Base-by-base conservation (phyloP, 2,329 filamentous ascomycete genomes). In the Cordyceps cicadae region DNA sequence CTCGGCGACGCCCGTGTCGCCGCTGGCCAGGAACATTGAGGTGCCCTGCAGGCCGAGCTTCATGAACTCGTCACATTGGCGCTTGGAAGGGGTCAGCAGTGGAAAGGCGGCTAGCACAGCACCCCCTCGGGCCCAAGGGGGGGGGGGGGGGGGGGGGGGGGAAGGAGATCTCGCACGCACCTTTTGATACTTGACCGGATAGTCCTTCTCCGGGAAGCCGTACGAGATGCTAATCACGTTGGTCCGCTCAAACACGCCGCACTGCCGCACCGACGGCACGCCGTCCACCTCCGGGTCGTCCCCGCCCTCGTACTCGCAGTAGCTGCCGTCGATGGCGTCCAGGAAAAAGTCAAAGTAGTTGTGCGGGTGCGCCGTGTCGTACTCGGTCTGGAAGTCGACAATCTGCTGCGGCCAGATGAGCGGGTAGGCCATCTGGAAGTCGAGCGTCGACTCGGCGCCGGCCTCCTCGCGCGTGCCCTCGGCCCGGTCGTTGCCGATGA, bases 351-450 rank as follows among this genome's bases (percentile, higher is more conserved):
- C 45, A 17, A 57, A 49, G 14, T 46, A 49, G 14, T 26, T 26
- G 1, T 46, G 12, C 0, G 39, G 39, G 7, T 46, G 39, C 4
- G 41, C 17, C 1, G n/a, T 9, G 39, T 54, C 37, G n/a, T 64
- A 62, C 65, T 67, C 69, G 15, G 67, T 69, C 39, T 39, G 54
- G 64, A 71, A 79, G 1, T 78, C 66, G 2, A 77, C 75, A 0
- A 76, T 70, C n/a, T 72, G 73, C 64, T 82, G 79, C 1, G 80
- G 80, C 67, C 76, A 81, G 65, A 82, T 77, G 60, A 83, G 70
- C 0, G 79, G 77, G 61, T 77, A 78, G 17, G 72, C 70, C 29
- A 78, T 71, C 62, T 78, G 67, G 60, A 81, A 79, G 65, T 82
- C 80, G 14, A 83, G 74, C 46, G 77, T 75, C 3, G 74, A 70